Conservation (phyloP, 2,329 filamentous ascomycete genomes). For the Apiospora saccharicola region DNA sequence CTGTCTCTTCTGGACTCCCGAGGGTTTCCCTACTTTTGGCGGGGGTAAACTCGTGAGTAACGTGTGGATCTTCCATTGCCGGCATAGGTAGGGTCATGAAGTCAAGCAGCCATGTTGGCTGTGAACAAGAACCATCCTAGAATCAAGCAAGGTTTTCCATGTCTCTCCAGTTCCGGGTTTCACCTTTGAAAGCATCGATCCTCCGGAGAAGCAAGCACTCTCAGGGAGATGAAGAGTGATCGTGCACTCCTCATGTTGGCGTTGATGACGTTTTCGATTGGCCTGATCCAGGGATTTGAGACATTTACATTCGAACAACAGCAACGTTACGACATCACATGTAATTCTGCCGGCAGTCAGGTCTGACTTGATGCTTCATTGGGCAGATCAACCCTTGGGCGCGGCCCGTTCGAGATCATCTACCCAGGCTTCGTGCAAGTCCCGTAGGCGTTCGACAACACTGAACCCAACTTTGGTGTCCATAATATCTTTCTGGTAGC, state of each 20-base stretch:
- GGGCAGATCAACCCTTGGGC: not conserved
- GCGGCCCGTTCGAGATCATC: constrained; percentile 5
- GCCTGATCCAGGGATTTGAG: not conserved
- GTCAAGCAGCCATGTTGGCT: not conserved
- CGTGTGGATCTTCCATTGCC: not conserved
- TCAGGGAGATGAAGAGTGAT: not conserved
- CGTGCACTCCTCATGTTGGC: no score
- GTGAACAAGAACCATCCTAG: not conserved
- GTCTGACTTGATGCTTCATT: not conserved
- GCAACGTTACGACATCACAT: not conserved
- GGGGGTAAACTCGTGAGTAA: not conserved
- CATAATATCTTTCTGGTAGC: not conserved
- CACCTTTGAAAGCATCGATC: not conserved
- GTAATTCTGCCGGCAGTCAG: not conserved
- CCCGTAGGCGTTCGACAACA: not conserved
- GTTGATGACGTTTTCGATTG: not conserved
- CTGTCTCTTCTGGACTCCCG: not conserved
- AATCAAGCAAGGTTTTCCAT: not conserved
- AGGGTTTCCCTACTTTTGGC: not conserved
- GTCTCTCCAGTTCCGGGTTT: not conserved
- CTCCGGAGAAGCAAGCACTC: not conserved
- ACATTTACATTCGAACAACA: not conserved
- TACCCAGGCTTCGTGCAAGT: constrained; percentile 7
- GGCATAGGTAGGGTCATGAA: no score
- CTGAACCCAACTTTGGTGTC: not conserved